Conservation (phyloP, 2,329 filamentous ascomycete species). For the Dichotomopilus funicola region DNA sequence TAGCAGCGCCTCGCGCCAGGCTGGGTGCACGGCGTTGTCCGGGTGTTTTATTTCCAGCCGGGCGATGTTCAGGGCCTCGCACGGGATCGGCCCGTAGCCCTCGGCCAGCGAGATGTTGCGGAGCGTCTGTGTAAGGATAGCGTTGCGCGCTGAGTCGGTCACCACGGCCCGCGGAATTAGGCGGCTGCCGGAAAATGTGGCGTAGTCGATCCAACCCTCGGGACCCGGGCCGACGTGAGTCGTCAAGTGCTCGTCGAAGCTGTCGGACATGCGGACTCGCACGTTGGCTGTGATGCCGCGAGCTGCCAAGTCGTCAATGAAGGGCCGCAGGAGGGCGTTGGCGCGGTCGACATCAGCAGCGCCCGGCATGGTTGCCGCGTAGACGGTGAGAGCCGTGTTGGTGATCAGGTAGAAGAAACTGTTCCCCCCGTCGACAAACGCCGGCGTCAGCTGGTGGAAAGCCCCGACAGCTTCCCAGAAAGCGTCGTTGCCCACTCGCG, state of each 20-base stretch:
- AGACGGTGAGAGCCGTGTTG: neutral
- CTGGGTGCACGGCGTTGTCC: conserved; percentile 9
- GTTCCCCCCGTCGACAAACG: neutral
- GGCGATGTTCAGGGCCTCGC: neutral
- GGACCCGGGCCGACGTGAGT: neutral
- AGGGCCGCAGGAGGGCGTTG: neutral
- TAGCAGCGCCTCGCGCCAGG: conserved; percentile 11
- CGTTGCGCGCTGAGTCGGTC: neutral
- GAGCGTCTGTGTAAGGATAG: neutral
- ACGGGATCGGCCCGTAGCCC: neutral
- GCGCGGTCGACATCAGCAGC: neutral
- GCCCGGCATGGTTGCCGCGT: neutral
- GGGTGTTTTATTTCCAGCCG: neutral
- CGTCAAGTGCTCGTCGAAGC: neutral
- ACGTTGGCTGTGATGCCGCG: neutral
- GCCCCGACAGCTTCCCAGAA: neutral
- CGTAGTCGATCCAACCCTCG: neutral
- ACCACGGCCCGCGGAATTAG: neutral
- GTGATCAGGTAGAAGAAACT: neutral
- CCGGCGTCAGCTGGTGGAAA: neutral
- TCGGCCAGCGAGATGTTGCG: neutral
- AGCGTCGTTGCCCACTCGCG: neutral
- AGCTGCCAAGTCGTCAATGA: neutral
- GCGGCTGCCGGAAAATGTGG: neutral
- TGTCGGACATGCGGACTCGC: neutral